phyloP scores from a whole-genome alignment of 140 eudicot species.

The Flaveria floridana region DNA sequence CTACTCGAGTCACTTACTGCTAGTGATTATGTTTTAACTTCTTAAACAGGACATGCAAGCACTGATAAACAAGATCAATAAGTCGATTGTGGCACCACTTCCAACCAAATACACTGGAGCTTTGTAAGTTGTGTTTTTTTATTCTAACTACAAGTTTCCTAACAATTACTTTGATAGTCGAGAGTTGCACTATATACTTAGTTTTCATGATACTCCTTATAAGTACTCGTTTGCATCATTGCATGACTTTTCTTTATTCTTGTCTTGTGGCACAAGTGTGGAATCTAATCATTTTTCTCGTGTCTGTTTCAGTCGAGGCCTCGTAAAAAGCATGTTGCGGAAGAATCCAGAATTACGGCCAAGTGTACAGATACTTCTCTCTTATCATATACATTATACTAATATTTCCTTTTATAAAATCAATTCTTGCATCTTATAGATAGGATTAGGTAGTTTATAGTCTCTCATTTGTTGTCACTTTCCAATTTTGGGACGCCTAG shows the following conservation, averaged over 20 bases:
- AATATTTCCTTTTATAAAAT: slow-evolving; percentile 4
- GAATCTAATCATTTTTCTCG: slow-evolving; percentile 22
- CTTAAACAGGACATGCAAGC: slow-evolving; percentile 91
- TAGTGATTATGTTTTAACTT: slow-evolving; percentile 17
- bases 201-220: neutral
- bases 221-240: slow-evolving; percentile 2
- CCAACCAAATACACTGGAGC: slow-evolving; percentile 81
- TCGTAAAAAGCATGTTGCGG: slow-evolving; percentile 91
- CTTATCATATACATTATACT: slow-evolving; percentile 10
- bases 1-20: slow-evolving; percentile 2
- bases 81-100: slow-evolving; percentile 91
- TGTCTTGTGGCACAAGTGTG: slow-evolving; percentile 1
- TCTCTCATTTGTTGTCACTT: slow-evolving; percentile 3
- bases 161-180: neutral
- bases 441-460: slow-evolving; percentile 5
- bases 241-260: neutral
- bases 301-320: slow-evolving; percentile 71
- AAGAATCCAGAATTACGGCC: slow-evolving; percentile 92
- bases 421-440: slow-evolving; percentile 4
- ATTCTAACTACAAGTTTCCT: neutral
- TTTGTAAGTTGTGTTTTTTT: slow-evolving; percentile 56
- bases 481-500: neutral
- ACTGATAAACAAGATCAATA: slow-evolving; percentile 85
- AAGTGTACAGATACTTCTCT: slow-evolving; percentile 52
- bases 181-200: neutral